Evolutionary conservation across 192 early-diverging fungal species (phyloP).

Genomic region (Coemansia erecta): DNA sequence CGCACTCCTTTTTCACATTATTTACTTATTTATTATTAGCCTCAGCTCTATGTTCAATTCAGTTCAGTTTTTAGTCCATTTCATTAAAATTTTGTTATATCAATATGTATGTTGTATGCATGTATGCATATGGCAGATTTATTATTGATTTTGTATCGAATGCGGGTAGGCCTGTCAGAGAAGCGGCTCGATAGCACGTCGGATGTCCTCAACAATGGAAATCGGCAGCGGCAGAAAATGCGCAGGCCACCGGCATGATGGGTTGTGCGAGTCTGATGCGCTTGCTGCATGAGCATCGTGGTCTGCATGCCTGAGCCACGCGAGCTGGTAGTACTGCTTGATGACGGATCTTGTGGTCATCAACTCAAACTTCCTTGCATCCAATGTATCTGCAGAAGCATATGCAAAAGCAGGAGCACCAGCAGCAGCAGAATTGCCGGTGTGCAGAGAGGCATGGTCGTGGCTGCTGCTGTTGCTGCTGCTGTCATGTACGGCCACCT

Average conservation of each 20-base stretch:
- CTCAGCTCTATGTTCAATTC: constrained; percentile 7
- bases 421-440: neutral
- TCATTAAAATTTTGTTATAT: too few species aligned
- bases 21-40: too few species aligned
- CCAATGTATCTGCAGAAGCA: neutral
- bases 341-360: constrained; percentile 26
- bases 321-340: constrained; percentile 46
- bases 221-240: constrained; percentile 37
- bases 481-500: constrained; percentile 22
- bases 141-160: neutral
- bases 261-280: neutral
- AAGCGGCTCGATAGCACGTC: constrained; percentile 12
- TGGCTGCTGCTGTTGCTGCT: constrained; percentile 9
- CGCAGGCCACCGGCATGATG: constrained; percentile 14
- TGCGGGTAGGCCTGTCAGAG: neutral
- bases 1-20: neutral
- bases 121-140: neutral
- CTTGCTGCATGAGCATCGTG: constrained; percentile 9
- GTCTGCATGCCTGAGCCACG: constrained; percentile 34
- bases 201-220: constrained; percentile 28
- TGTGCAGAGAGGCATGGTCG: constrained; percentile 1
- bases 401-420: neutral
- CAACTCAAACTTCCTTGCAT: constrained; percentile 15
- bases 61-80: too few species aligned
- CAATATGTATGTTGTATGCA: too few species aligned